Conservation (phyloP, 805 yeast species). For the Wickerhamiella nectarea region DNA sequence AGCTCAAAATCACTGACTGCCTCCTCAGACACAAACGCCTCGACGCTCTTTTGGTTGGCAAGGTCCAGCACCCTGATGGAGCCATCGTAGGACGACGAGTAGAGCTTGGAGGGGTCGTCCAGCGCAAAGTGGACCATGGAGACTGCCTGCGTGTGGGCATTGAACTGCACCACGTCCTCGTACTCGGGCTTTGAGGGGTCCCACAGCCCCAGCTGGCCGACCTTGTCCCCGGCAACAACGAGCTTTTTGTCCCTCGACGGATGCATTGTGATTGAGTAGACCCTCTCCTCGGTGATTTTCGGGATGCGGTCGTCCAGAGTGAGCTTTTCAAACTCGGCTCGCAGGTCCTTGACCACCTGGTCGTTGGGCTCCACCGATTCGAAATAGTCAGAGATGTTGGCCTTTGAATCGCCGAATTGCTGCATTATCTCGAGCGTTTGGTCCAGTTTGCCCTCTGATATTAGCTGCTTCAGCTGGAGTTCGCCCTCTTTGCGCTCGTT, state of each 20-base stretch:
- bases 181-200: conserved; percentile 38
- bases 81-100: conserved; percentile 78
- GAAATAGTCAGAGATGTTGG: conserved; percentile 27
- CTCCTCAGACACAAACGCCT: conserved; percentile 41
- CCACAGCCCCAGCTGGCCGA: conserved; percentile 86
- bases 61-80: conserved; percentile 64
- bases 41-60: conserved; percentile 42
- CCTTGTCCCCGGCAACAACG: conserved; percentile 75
- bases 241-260: conserved; percentile 52
- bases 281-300: conserved; percentile 50
- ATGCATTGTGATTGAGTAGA: conserved; percentile 63
- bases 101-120: conserved; percentile 38
- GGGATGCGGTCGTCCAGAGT: conserved; percentile 47
- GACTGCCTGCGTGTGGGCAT: conserved; percentile 64
- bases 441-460: conserved; percentile 28
- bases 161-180: conserved; percentile 42
- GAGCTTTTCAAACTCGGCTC: conserved; percentile 43
- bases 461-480: conserved; percentile 21
- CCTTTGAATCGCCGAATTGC: conserved; percentile 19
- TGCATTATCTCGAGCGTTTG: conserved; percentile 24
- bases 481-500: conserved; percentile 38
- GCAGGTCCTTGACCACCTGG: conserved; percentile 33
- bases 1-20: conserved; percentile 54
- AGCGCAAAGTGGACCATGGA: conserved; percentile 46
- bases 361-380: conserved; percentile 44